phyloP scores from a whole-genome alignment of 208 protist species.

The Wallacemonas sp. region DNA sequence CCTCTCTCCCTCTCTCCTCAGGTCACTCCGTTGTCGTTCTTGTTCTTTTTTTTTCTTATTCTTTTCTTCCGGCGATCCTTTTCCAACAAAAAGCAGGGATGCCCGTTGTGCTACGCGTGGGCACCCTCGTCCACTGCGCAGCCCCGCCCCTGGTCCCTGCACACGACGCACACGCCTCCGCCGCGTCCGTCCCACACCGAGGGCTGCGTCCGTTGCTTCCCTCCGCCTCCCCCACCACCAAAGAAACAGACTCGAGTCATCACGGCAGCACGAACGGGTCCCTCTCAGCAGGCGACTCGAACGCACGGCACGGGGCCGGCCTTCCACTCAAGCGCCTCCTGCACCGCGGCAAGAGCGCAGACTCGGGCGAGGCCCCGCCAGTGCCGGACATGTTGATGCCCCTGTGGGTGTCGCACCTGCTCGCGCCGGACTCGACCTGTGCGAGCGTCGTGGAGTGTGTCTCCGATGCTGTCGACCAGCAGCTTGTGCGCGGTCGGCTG shows the following conservation, averaged over 20 bases:
- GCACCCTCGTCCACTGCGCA: constrained; percentile 16
- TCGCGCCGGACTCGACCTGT: constrained; percentile 33
- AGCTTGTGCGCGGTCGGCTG: constrained; percentile 37
- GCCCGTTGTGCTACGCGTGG: constrained; percentile 28
- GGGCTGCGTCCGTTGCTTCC: too few species aligned
- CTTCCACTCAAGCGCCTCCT: constrained; percentile 5
- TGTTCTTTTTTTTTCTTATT: background rate
- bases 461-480: constrained; percentile 26
- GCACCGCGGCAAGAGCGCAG: background rate
- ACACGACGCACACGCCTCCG: background rate
- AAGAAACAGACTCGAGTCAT: too few species aligned
- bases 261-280: too few species aligned
- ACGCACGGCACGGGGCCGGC: background rate
- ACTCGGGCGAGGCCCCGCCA: background rate
- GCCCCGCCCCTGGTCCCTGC: background rate
- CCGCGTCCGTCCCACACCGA: too few species aligned
- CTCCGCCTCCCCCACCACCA: too few species aligned
- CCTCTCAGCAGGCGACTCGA: too few species aligned
- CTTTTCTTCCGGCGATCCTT: too few species aligned
- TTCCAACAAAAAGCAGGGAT: too few species aligned
- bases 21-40: background rate
- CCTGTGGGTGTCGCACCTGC: constrained; percentile 46
- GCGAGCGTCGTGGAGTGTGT: constrained; percentile 30
- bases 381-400: constrained; percentile 18
- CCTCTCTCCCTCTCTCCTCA: too few species aligned